Base-by-base conservation (phyloP, 495 filamentous ascomycete species). In the Penicillium maclennaniae region DNA sequence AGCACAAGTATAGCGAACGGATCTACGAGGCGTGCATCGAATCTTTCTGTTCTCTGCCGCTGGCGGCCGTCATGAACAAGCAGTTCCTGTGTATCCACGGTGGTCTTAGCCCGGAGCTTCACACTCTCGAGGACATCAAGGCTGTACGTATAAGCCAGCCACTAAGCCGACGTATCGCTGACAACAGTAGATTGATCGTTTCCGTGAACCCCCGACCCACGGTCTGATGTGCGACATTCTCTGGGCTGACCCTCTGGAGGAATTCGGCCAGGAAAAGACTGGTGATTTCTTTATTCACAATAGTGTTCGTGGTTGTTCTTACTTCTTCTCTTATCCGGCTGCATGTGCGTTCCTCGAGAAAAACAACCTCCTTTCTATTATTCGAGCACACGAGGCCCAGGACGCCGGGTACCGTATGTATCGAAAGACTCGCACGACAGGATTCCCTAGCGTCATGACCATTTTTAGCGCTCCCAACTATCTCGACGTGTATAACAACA, bases 401-500 rank as follows among this genome's bases (percentile, higher is more conserved):
- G 93, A 98, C 73, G 93, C 93, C 44, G 93, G 93, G 17, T 98
- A 98, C 68, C 85, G 93, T 60, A 98, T 98, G 93, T 98, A 98
- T 72, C 82, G 93, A 50, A 98, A 98, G 80, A 98, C 93, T 1
- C 83, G 91, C 28, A 97, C 95, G 0, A 98, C 93, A 14, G 93
- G 93, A 2, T 98, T 98, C 77, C 93, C 93, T 9, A 96, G 92
- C 72, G 93, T 98, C 50, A 98, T 98, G 93, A 98, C 93, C 40
- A 98, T 98, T 66, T 98, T 98, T 80, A 97, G 92, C 44, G 93
- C 93, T 4, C 93, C 93, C 20, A 98, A 98, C 67, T 97, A 98
- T 66, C 80, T 98, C 55, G 93, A 98, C 67, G 91, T 98, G n/a
- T 98, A 98, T 77, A 98, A 98, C 83, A 98, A 98, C 82, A 98